Percentiles rank a stretch among this genome's conserved stretches.
phyloP scores from a whole-genome alignment of 306 rosid species.

The Morella rubra region DNA sequence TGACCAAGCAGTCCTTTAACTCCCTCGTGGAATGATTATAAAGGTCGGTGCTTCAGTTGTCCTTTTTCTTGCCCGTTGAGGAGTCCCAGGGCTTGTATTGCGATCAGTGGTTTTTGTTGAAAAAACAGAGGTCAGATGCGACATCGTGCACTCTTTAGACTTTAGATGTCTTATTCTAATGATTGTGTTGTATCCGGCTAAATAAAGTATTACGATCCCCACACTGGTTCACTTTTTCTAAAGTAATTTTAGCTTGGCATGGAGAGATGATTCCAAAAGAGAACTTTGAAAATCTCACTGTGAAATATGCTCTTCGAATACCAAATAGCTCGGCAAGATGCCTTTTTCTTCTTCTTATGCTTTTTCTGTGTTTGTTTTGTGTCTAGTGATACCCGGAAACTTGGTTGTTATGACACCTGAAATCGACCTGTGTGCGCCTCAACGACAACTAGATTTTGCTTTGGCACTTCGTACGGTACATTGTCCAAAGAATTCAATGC shows the following conservation, averaged over 20 bases:
- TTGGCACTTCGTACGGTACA: not conserved
- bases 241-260: not conserved
- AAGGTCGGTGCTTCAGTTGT: not conserved
- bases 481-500: not conserved
- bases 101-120: too few relatives aligned
- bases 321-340: not conserved
- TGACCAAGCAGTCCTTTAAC: not conserved
- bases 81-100: not conserved
- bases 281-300: slow-evolving; percentile 1
- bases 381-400: too few relatives aligned
- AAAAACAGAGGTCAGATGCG: too few relatives aligned
- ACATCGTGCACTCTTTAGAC: too few relatives aligned
- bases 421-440: not conserved
- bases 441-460: not conserved
- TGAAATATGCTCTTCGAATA: not conserved
- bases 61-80: not conserved
- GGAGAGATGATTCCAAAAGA: not conserved
- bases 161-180: not conserved
- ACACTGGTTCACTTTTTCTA: too few relatives aligned
- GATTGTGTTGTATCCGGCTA: not conserved
- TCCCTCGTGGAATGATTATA: slow-evolving; percentile 1
- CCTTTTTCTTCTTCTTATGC: not conserved
- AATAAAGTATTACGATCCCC: not conserved
- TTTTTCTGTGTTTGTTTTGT: too few relatives aligned
- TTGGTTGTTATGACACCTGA: too few relatives aligned